A percentile compares a stretch with the other conserved stretches of the same genome.
These are phyloP conservation scores for Sporisorium iseilematis-ciliati DNA, from an alignment of 1,284 basidiomycete genomes.

Conservation along the genomic window DNA sequence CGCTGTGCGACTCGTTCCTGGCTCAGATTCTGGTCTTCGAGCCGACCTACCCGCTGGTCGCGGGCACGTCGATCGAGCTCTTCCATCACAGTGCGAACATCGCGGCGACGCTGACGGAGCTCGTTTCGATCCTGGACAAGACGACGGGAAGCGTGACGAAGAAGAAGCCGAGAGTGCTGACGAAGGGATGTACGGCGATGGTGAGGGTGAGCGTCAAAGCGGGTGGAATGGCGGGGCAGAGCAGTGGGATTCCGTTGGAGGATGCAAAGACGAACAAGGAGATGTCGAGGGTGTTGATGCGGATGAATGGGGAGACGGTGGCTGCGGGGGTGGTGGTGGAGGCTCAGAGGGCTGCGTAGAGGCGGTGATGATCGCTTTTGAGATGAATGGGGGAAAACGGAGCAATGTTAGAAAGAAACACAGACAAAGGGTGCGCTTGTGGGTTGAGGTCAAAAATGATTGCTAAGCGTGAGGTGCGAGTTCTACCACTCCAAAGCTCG, in stretches of 20 bases:
- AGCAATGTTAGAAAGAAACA: slow-evolving; percentile 1
- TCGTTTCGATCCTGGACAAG: slow-evolving; percentile 83
- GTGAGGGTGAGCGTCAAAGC: slow-evolving; percentile 76
- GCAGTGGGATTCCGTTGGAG: slow-evolving; percentile 73
- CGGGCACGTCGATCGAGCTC: slow-evolving; percentile 83
- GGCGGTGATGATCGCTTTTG: not conserved
- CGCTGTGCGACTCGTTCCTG: slow-evolving; percentile 81
- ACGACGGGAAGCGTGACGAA: slow-evolving; percentile 81
- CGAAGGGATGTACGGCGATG: slow-evolving; percentile 84
- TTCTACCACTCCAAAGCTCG: slow-evolving; percentile 38
- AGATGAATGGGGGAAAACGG: not conserved
- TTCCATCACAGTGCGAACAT: slow-evolving; percentile 95
- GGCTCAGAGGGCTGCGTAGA: slow-evolving; percentile 14
- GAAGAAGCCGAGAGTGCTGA: slow-evolving; percentile 82
- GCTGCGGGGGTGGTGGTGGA: slow-evolving; percentile 79
- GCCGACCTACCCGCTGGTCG: slow-evolving; percentile 86
- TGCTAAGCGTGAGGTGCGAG: not conserved
- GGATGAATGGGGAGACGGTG: slow-evolving; percentile 92
- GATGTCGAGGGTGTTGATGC: slow-evolving; percentile 90
- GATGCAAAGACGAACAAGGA: slow-evolving; percentile 91
- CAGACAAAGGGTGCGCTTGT: not conserved
- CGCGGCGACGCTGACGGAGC: slow-evolving; percentile 84
- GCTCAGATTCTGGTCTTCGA: slow-evolving; percentile 95
- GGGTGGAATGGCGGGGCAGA: slow-evolving; percentile 50
- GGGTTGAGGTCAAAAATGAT: not conserved